Evolutionary conservation across 2,329 filamentous ascomycete species (phyloP).

Genomic region (Cercospora canescens): DNA sequence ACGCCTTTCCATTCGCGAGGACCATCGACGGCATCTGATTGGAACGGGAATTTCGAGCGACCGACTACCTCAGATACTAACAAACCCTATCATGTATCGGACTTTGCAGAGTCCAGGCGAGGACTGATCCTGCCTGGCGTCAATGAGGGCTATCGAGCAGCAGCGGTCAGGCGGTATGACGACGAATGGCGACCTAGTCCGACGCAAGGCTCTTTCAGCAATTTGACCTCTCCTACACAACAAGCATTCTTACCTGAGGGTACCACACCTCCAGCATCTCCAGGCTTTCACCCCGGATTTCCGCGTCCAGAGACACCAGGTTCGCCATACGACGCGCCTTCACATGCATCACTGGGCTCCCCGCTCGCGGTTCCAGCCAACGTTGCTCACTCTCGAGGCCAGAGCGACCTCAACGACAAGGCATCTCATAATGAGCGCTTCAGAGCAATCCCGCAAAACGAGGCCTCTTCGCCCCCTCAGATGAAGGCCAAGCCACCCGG

Average conservation of each 20-base stretch:
- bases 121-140: constrained; percentile 16
- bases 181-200: constrained; percentile 12
- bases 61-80: constrained; percentile 16
- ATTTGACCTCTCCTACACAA: constrained; percentile 17
- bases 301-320: constrained; percentile 23
- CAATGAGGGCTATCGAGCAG: constrained; percentile 6
- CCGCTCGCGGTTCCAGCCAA: constrained; percentile 18
- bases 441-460: constrained; percentile 2
- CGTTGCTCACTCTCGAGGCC: constrained; percentile 6
- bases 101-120: constrained; percentile 23
- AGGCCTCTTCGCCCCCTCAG: constrained; percentile 5
- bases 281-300: constrained; percentile 23
- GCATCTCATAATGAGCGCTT: neutral
- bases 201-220: constrained; percentile 14
- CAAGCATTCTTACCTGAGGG: constrained; percentile 16
- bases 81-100: constrained; percentile 18
- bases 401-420: constrained; percentile 7
- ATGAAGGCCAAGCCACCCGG: constrained; percentile 22
- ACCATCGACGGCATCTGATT: constrained; percentile 22
- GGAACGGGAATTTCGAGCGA: constrained; percentile 20
- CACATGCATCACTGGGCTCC: constrained; percentile 9
- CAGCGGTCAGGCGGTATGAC: constrained; percentile 5
- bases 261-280: constrained; percentile 15
- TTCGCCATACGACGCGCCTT: constrained; percentile 14
- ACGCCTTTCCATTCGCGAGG: constrained; percentile 24